Evolutionary conservation across 2,329 filamentous ascomycete genomes (phyloP), one percentile per base, ranked within the genome.

Genomic region (Westerdykella ornata): DNA sequence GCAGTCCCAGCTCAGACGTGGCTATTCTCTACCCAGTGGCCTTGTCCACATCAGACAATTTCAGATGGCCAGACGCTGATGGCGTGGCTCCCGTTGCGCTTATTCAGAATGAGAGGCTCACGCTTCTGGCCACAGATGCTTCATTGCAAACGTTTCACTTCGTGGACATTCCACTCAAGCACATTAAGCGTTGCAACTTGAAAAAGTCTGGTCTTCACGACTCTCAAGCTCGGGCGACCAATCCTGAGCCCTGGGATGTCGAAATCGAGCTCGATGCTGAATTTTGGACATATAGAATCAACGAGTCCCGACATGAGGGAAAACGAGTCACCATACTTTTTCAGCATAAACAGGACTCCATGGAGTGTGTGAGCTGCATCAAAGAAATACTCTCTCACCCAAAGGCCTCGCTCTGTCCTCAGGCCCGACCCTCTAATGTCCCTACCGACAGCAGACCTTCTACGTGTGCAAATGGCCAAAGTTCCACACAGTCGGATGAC

Each of bases 131-230:
- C 5, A 44, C 54, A 13, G 46, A 56, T 19, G 22, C 20, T 8
- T n/a, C 41, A 16, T 42, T 53, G 7, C 42, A 43, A 38, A 30
- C 51, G 1, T 39, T 56, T 9, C 35, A 42, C 1, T 62, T 60
- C 37, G 35, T 65, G 11, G 60, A 64, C 19, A 45, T 66, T 19
- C 57, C 60, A 6, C 22, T 61, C 15, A 19, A 34, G 11, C 48
- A 54, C 18, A 54, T 65, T 29, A 15, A 43, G 12, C 37, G 42
- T 8, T 41, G 40, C 3, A 20, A 33, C 1, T 34, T 42, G 13
- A 44, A 44, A 30, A 48, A 46, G 14, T 48, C 54, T 11, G 43
- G 19, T 17, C 35, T 57, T 14, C 37, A 58, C 31, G 49, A 55
- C 39, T 55, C 54, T 6, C 56, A 60, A 45, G 42, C 43, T 11